Base-by-base conservation (phyloP, 2,329 filamentous ascomycete species). In the Fusarium chlamydosporum region DNA sequence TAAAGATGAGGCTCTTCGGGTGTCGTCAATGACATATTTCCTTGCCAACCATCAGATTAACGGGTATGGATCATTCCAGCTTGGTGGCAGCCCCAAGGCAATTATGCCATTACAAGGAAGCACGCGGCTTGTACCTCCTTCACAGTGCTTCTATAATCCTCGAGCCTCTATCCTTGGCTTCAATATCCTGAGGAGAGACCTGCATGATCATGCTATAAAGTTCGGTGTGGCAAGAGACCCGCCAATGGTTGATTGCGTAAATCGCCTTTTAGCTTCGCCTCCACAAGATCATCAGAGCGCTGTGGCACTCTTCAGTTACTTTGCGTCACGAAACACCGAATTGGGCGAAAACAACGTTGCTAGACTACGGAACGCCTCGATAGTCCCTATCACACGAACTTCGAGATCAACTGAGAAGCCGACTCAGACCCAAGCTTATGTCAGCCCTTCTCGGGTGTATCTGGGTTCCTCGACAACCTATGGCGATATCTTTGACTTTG, bases 401-500 rank as follows among this genome's bases (percentile, higher is more conserved):
- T 76, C 70, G 38, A 70, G 76, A 64, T 63, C 70, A 23, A 76
- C 76, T 42, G 84, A 85, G 60, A 87, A 84, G 61, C 67, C 79
- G 40, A 51, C 76, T 56, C 75, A 73, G 42, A 74, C 52, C 3
- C 40, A 74, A 3, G 70, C 73, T 4, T 72, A 77, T 71, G 84
- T 94, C 43, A 84, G 87, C 16, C 95, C 96, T 7, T 86, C 85
- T 45, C 84, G 89, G 40, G 94, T 91, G 67, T 99, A 97, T 77
- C 84, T 99, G 3, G 96, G 96, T 10, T 90, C 70, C 29, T 89
- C 86, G 7, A 77, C 81, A 3, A 85, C 84, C 9, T 99, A 96
- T 74, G 91, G 89, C 12, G 92, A 97, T 33, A 96, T 99, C 33
- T 97, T 99, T 71, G 94, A 98, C 76, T 99, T 97, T 79, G 94